A percentile compares a stretch with the other conserved stretches of the same genome.
Evolutionary conservation across 352 stramenopile species (phyloP).

Genomic region (Nothophytophthora sp.): DNA sequence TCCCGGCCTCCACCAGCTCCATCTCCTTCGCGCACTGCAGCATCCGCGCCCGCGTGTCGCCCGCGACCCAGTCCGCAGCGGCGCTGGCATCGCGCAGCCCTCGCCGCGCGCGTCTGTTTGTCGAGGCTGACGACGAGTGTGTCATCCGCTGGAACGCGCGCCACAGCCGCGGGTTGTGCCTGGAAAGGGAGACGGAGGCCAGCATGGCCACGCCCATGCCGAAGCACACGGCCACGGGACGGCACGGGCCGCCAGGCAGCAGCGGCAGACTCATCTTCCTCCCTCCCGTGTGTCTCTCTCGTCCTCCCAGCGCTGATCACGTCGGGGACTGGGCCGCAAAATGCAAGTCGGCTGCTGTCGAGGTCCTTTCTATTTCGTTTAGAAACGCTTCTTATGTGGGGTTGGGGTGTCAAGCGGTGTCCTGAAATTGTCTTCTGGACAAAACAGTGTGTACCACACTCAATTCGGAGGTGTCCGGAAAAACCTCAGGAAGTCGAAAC

Average conservation of each 20-base stretch:
- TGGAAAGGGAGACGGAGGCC: constrained; percentile 63
- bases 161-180: constrained; percentile 54
- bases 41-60: constrained; percentile 18
- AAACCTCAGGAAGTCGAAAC: too few species aligned
- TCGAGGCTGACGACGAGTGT: constrained; percentile 8
- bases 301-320: too few species aligned
- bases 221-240: constrained; percentile 55
- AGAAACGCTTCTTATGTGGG: background rate
- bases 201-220: constrained; percentile 75
- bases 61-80: background rate
- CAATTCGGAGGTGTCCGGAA: background rate
- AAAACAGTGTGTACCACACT: background rate
- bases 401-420: too few species aligned
- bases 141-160: constrained; percentile 36
- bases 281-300: too few species aligned
- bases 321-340: too few species aligned
- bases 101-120: constrained; percentile 20
- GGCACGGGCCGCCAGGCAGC: constrained; percentile 11
- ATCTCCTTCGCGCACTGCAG: constrained; percentile 58
- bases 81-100: constrained; percentile 16
- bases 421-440: too few species aligned
- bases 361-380: too few species aligned
- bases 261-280: constrained; percentile 32
- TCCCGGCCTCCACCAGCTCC: constrained; percentile 19
- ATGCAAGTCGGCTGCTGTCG: too few species aligned